Conservation (phyloP, 1,139 yeast genomes). For the Hemisphaericaspora xylofermentans region DNA sequence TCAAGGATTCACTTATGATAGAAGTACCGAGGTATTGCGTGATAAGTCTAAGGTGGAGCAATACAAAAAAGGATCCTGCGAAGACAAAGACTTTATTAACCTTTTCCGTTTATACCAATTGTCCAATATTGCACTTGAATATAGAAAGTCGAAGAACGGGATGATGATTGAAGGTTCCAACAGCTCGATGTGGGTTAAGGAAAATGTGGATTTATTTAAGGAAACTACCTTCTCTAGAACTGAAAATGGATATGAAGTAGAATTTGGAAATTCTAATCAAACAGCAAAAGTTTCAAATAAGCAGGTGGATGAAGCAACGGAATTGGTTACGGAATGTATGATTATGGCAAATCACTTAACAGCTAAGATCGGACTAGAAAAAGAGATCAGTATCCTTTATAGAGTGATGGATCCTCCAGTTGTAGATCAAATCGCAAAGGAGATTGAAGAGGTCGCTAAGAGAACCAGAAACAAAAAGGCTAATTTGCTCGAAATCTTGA, state of each 20-base stretch:
- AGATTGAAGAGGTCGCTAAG: constrained; percentile 31
- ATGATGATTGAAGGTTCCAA: not conserved
- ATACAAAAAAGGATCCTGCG: constrained; percentile 10
- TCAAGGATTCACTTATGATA: constrained; percentile 35
- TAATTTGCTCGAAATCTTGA: constrained; percentile 21
- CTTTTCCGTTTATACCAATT: constrained; percentile 31
- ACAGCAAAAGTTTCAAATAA: not conserved
- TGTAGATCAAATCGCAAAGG: constrained; percentile 27
- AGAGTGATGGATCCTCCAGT: constrained; percentile 36
- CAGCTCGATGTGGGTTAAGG: not conserved
- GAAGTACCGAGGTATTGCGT: constrained; percentile 32
- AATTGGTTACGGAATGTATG: constrained; percentile 80
- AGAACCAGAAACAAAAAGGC: constrained; percentile 25
- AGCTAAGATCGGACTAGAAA: constrained; percentile 48
- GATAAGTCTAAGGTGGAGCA: constrained; percentile 14
- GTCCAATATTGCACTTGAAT: constrained; percentile 18
- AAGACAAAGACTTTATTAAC: constrained; percentile 23
- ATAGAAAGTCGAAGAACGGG: constrained; percentile 8
- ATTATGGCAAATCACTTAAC: constrained; percentile 67
- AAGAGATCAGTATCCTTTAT: constrained; percentile 59
- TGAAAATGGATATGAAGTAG: constrained; percentile 18
- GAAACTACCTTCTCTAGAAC: constrained; percentile 6
- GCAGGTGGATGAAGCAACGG: constrained; percentile 2
- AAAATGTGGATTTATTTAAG: not conserved
- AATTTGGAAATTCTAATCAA: constrained; percentile 5